Evolutionary conservation across 306 rosid species (phyloP).

Genomic region (Vachellia pachyceras): DNA sequence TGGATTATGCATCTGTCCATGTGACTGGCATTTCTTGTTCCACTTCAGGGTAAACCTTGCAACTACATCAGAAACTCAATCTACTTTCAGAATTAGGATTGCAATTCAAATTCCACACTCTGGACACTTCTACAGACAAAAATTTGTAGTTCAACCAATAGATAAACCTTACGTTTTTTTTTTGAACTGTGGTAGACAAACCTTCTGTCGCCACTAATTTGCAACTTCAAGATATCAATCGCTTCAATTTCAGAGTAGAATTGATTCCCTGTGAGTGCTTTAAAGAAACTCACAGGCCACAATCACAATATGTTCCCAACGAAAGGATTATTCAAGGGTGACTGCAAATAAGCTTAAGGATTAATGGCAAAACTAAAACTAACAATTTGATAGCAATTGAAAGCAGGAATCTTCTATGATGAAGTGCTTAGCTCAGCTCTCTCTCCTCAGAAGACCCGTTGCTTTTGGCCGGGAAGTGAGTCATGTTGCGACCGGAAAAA

Average conservation of each 20-base stretch:
- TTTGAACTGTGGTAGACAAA: too few relatives aligned
- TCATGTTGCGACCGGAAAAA: slow-evolving; percentile 32
- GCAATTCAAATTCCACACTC: background rate
- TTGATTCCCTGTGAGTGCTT: background rate
- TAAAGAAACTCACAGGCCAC: background rate
- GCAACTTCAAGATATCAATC: background rate
- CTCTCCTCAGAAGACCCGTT: slow-evolving; percentile 41
- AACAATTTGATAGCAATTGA: background rate
- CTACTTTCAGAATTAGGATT: background rate
- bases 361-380: background rate
- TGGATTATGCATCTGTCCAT: background rate
- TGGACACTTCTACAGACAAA: background rate
- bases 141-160: background rate
- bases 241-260: background rate
- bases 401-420: slow-evolving; percentile 30
- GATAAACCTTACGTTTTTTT: too few relatives aligned
- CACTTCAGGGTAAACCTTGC: background rate
- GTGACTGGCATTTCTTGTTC: background rate
- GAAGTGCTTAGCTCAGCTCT: slow-evolving; percentile 49
- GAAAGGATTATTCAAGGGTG: background rate
- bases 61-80: background rate
- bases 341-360: background rate
- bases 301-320: background rate
- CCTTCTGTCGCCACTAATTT: background rate
- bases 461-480: slow-evolving; percentile 44